phyloP scores from a whole-genome alignment of 2,329 filamentous ascomycete species.

The Ascosphaera acerosa region DNA sequence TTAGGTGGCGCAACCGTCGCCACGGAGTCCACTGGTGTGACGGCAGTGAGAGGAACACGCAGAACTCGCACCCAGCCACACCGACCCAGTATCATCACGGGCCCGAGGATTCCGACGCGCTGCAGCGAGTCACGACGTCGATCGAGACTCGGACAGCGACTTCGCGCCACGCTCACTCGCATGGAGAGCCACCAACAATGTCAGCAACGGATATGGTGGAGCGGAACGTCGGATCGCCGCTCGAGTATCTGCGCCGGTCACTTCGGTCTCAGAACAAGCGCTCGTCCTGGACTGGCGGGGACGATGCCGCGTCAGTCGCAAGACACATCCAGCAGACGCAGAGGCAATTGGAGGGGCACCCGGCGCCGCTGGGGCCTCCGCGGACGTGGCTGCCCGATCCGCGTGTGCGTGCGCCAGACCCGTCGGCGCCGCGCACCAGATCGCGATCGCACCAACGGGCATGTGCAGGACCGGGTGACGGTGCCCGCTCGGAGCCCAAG shows the following conservation, averaged over 20 bases:
- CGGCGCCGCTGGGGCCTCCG: background rate
- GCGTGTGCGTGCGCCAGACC: background rate
- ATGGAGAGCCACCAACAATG: background rate
- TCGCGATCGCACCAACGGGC: too few relatives aligned
- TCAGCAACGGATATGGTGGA: constrained; percentile 1
- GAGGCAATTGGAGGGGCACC: background rate
- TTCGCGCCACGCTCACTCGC: background rate
- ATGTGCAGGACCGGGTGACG: too few relatives aligned
- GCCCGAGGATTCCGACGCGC: too few relatives aligned
- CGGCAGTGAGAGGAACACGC: background rate
- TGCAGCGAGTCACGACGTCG: too few relatives aligned
- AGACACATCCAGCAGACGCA: constrained; percentile 1
- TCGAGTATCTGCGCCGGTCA: constrained; percentile 1
- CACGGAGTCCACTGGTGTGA: constrained; percentile 1
- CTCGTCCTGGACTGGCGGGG: background rate
- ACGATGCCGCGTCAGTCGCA: constrained; percentile 1
- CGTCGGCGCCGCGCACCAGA: background rate
- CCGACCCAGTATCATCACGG: background rate
- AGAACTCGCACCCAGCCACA: background rate
- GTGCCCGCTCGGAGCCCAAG: background rate
- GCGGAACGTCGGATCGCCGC: background rate
- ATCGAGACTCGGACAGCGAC: too few relatives aligned
- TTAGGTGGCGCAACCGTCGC: too few relatives aligned
- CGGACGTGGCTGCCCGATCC: background rate
- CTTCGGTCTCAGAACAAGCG: background rate